A percentile compares a stretch with the other conserved stretches of the same genome.
Evolutionary conservation across 2,329 filamentous ascomycete species (phyloP).

Genomic region (Scortechinia acanthostroma): DNA sequence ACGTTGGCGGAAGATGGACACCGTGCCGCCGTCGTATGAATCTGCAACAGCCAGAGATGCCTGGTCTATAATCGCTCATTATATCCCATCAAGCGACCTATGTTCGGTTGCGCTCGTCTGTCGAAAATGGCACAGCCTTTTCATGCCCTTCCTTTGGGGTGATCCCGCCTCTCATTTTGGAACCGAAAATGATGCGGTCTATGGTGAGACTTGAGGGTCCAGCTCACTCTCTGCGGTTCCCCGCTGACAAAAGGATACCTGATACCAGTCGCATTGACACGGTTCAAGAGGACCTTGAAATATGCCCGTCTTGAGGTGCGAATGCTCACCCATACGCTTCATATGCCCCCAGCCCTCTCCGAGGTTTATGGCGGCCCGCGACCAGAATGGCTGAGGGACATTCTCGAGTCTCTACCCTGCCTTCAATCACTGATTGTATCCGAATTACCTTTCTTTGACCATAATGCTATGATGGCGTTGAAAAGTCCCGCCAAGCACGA

Average conservation of each 20-base stretch:
- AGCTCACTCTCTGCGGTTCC: not conserved
- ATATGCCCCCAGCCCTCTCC: slow-evolving; percentile 49
- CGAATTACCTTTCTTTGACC: slow-evolving; percentile 53
- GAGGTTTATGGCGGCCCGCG: slow-evolving; percentile 53
- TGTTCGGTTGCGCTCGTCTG: slow-evolving; percentile 47
- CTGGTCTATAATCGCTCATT: slow-evolving; percentile 45
- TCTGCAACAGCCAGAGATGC: slow-evolving; percentile 42
- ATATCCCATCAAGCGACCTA: slow-evolving; percentile 45
- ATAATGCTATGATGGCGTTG: slow-evolving; percentile 41
- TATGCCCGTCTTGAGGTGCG: slow-evolving; percentile 41
- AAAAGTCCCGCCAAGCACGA: not conserved
- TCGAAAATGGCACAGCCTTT: slow-evolving; percentile 46
- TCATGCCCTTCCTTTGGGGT: slow-evolving; percentile 52
- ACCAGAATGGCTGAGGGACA: slow-evolving; percentile 48
- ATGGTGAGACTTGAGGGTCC: too few species aligned
- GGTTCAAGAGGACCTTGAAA: slow-evolving; percentile 46
- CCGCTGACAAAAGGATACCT: not conserved
- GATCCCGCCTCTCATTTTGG: slow-evolving; percentile 56
- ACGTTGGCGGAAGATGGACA: slow-evolving; percentile 34
- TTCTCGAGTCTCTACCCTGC: slow-evolving; percentile 46
- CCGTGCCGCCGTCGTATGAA: slow-evolving; percentile 51
- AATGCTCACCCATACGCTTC: slow-evolving; percentile 50
- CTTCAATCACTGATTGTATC: slow-evolving; percentile 52
- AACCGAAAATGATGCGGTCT: slow-evolving; percentile 49
- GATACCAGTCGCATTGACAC: slow-evolving; percentile 41